A percentile compares a stretch with the other conserved stretches of the same genome.
These are phyloP conservation scores for Athelia psychrophila DNA, from an alignment of 1,284 basidiomycete species.

Conservation along the genomic window DNA sequence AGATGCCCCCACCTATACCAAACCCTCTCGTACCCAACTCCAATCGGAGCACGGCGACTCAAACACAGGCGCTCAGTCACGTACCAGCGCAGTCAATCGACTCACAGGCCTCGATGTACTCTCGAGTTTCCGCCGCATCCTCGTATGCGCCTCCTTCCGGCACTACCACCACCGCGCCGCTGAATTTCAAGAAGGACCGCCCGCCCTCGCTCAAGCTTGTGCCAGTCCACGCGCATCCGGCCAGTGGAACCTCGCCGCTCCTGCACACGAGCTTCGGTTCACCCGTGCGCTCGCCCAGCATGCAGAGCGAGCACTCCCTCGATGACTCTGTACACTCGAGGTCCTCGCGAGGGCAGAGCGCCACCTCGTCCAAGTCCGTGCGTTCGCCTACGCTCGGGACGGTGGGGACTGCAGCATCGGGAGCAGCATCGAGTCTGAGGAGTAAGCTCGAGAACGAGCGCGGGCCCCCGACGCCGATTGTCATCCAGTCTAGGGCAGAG, in stretches of 20 bases:
- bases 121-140: conserved; percentile 2
- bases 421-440: conserved; percentile 32
- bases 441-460: conserved; percentile 32
- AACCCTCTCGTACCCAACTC: not conserved
- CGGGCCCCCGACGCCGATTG: not conserved
- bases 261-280: conserved; percentile 54
- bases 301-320: conserved; percentile 3
- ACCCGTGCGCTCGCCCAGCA: conserved; percentile 36
- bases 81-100: not conserved
- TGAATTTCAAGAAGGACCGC: conserved; percentile 10
- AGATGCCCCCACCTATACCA: not conserved
- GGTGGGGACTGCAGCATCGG: conserved; percentile 11
- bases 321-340: conserved; percentile 1
- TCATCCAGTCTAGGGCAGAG: conserved; percentile 18
- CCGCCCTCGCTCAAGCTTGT: conserved; percentile 18
- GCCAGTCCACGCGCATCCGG: not conserved
- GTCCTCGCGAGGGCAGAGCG: not conserved
- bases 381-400: not conserved
- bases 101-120: not conserved
- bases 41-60: not conserved
- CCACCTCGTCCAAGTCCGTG: not conserved
- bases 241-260: conserved; percentile 41
- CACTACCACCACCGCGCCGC: not conserved
- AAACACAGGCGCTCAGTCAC: not conserved
- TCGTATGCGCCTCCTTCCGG: not conserved